A percentile compares a stretch with the other conserved stretches of the same genome.
Evolutionary conservation across 208 protist species (phyloP).

Genomic region (Leishmania lainsoni): DNA sequence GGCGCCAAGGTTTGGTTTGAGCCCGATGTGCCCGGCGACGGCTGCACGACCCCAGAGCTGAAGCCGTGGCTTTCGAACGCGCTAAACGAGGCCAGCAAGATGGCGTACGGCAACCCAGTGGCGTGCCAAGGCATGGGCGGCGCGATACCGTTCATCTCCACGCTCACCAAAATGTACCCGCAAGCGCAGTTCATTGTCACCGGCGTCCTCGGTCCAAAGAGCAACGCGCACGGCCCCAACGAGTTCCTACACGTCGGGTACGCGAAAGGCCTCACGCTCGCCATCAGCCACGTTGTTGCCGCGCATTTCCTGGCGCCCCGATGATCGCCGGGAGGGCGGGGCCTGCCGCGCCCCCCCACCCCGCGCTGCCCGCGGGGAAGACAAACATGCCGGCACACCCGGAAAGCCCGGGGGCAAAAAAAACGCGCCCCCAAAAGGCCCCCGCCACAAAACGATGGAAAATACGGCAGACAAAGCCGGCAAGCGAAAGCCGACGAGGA

Average conservation of each 20-base stretch:
- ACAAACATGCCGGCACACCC: no score
- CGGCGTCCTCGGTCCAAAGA: conserved; percentile 91
- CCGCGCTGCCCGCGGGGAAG: no score
- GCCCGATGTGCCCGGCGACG: conserved; percentile 52
- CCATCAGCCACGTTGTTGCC: conserved; percentile 83
- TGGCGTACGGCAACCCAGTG: conserved; percentile 81
- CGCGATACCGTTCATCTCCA: conserved; percentile 95
- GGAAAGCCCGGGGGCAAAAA: no score
- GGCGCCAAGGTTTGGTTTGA: conserved; percentile 89
- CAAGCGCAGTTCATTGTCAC: conserved; percentile 95
- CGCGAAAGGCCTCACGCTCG: conserved; percentile 87
- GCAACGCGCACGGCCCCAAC: conserved; percentile 95
- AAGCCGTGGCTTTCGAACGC: conserved; percentile 81
- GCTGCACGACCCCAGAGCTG: conserved; percentile 87
- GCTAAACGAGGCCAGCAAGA: conserved; percentile 78
- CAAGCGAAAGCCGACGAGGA: no score
- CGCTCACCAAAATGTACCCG: conserved; percentile 90
- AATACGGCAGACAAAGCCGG: no score
- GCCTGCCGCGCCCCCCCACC: no score
- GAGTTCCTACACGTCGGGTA: conserved; percentile 94
- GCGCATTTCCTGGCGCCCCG: conserved; percentile 73
- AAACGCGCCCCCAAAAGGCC: no score
- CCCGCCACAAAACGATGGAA: no score
- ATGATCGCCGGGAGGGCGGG: not conserved
- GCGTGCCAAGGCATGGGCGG: conserved; percentile 87